phyloP scores from a whole-genome alignment of 768 basidiomycete species.

The Cyathus striatus region DNA sequence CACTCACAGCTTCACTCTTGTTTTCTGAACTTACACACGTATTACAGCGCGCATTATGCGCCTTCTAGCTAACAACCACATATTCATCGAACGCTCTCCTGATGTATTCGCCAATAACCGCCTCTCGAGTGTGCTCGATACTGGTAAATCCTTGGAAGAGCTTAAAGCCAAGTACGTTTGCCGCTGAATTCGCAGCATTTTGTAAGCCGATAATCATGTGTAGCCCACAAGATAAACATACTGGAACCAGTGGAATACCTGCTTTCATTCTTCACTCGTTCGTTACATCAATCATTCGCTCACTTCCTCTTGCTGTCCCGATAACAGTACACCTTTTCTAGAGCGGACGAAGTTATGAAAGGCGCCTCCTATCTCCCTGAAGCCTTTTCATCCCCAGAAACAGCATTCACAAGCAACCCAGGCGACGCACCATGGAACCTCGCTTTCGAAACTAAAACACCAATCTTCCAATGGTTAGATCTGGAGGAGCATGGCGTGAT shows the following conservation, averaged over 20 bases:
- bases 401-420: slow-evolving; percentile 18
- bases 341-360: slow-evolving; percentile 26
- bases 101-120: not conserved
- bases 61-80: not conserved
- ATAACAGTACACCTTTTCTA: too few relatives aligned
- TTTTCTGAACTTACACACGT: too few relatives aligned
- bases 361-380: slow-evolving; percentile 24
- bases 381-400: slow-evolving; percentile 19
- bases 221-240: not conserved
- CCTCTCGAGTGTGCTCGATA: not conserved
- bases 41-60: not conserved
- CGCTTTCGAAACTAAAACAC: slow-evolving; percentile 14
- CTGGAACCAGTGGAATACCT: not conserved
- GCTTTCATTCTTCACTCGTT: slow-evolving; percentile 2
- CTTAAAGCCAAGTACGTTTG: not conserved
- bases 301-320: too few relatives aligned
- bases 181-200: too few relatives aligned
- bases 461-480: slow-evolving; percentile 21
- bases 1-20: too few relatives aligned
- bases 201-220: too few relatives aligned
- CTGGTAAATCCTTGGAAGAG: not conserved
- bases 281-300: too few relatives aligned
- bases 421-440: slow-evolving; percentile 14
- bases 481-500: slow-evolving; percentile 12
- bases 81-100: slow-evolving; percentile 1